phyloP scores from a whole-genome alignment of 2,329 filamentous ascomycete genomes.

The Talaromyces sp. region DNA sequence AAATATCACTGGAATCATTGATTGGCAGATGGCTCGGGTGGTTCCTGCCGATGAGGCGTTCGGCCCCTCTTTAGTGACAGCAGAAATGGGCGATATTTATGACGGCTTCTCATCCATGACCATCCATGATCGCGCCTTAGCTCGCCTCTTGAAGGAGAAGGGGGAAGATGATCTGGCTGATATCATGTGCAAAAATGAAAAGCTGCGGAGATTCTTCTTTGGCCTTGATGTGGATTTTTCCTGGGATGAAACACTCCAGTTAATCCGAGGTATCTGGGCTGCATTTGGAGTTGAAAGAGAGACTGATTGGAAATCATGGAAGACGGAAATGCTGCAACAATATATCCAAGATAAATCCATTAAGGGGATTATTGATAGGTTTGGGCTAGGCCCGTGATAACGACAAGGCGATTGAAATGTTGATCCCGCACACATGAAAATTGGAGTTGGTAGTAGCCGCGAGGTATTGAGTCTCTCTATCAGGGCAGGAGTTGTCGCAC shows the following conservation, averaged over 20 bases:
- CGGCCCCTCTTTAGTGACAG: slow-evolving; percentile 15
- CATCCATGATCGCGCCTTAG: slow-evolving; percentile 12
- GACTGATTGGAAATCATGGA: slow-evolving; percentile 13
- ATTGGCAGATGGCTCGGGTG: slow-evolving; percentile 44
- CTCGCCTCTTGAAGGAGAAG: slow-evolving; percentile 11
- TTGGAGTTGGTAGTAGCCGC: too few relatives aligned
- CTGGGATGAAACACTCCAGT: slow-evolving; percentile 10
- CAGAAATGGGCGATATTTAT: slow-evolving; percentile 8
- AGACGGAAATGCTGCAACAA: slow-evolving; percentile 10
- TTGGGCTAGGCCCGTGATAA: too few relatives aligned
- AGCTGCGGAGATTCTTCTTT: slow-evolving; percentile 18
- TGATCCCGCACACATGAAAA: too few relatives aligned
- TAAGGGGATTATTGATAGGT: too few relatives aligned
- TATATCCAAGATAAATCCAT: too few relatives aligned
- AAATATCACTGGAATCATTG: slow-evolving; percentile 51
- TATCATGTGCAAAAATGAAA: slow-evolving; percentile 13
- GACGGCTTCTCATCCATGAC: slow-evolving; percentile 11
- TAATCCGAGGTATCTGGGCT: slow-evolving; percentile 12
- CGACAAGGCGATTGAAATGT: too few relatives aligned
- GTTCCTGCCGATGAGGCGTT: slow-evolving; percentile 14
- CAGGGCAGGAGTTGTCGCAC: too few relatives aligned
- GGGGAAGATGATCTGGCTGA: slow-evolving; percentile 8
- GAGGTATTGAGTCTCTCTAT: too few relatives aligned
- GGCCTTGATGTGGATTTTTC: slow-evolving; percentile 12
- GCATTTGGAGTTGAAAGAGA: slow-evolving; percentile 10